Evolutionary conservation across 805 yeast species (phyloP).

Genomic region (Candida boidinii): DNA sequence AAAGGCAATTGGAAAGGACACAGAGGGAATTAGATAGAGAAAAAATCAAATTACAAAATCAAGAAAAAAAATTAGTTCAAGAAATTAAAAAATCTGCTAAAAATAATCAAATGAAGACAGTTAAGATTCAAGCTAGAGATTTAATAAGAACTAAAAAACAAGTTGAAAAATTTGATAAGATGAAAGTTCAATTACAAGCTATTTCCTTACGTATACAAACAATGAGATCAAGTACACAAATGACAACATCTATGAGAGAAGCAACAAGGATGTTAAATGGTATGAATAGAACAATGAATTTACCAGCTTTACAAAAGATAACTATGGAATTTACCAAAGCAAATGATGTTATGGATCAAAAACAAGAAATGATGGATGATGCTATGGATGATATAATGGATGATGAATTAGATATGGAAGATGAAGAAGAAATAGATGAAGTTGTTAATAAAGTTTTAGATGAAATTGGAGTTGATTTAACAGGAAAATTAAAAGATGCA

Average conservation of each 20-base stretch:
- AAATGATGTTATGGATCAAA: constrained; percentile 95
- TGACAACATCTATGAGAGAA: constrained; percentile 91
- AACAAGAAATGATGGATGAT: constrained; percentile 98
- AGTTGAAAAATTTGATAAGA: constrained; percentile 78
- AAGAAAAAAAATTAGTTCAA: constrained; percentile 77
- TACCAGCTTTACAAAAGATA: constrained; percentile 80
- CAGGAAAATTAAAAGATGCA: constrained; percentile 36
- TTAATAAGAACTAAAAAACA: constrained; percentile 79
- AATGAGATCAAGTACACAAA: constrained; percentile 88
- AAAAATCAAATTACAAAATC: constrained; percentile 74
- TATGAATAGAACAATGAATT: constrained; percentile 84
- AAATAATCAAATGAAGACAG: constrained; percentile 78
- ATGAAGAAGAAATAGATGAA: constrained; percentile 79
- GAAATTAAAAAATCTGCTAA: constrained; percentile 93
- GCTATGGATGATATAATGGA: constrained; percentile 96
- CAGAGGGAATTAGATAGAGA: constrained; percentile 92
- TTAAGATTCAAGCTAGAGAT: constrained; percentile 94
- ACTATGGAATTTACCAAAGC: constrained; percentile 94
- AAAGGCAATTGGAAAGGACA: constrained; percentile 88
- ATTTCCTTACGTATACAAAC: constrained; percentile 86
- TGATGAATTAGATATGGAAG: constrained; percentile 77
- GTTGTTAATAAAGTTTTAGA: constrained; percentile 87
- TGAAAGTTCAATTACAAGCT: constrained; percentile 95
- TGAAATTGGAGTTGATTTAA: constrained; percentile 88
- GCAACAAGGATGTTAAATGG: constrained; percentile 80